Percentiles rank a stretch among this genome's conserved stretches.
Conservation (phyloP, 2,329 filamentous ascomycete species). For the Penicillium sp. region DNA sequence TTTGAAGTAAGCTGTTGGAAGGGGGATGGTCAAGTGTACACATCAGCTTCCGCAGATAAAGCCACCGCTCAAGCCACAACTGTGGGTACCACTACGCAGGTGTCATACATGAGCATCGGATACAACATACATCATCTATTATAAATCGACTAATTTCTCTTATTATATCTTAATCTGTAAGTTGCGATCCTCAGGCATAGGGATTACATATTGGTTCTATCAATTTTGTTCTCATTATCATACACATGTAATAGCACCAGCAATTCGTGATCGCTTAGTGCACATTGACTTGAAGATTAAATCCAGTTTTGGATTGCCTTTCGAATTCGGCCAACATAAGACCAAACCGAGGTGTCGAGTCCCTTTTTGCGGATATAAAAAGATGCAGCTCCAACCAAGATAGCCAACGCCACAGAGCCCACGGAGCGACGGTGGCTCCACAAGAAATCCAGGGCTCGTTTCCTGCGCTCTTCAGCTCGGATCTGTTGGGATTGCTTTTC, state of each 20-base stretch:
- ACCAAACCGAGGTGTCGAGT: conserved; percentile 29
- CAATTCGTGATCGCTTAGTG: not conserved
- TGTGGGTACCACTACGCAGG: conserved; percentile 3
- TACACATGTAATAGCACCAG: conserved; percentile 5
- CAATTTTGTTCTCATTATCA: not conserved
- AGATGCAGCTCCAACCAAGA: conserved; percentile 60
- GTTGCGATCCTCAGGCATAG: not conserved
- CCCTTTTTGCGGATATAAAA: conserved; percentile 53
- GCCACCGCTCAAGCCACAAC: conserved; percentile 27
- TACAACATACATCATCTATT: not conserved
- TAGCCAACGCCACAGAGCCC: conserved; percentile 53
- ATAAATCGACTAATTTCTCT: not conserved
- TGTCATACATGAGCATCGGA: not conserved
- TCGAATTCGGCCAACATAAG: conserved; percentile 25
- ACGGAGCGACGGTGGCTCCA: conserved; percentile 60
- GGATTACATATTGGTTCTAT: not conserved
- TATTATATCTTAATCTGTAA: not conserved
- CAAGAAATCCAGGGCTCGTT: conserved; percentile 45
- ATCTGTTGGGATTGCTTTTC: conserved; percentile 63
- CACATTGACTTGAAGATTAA: not conserved
- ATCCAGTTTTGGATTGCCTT: conserved; percentile 17
- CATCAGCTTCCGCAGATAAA: conserved; percentile 26
- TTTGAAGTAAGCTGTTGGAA: conserved; percentile 15
- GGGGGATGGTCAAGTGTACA: conserved; percentile 27
- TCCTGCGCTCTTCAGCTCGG: conserved; percentile 52